Base-by-base conservation (phyloP, 1,284 basidiomycete genomes). In the Veloporphyrellus conicus region DNA sequence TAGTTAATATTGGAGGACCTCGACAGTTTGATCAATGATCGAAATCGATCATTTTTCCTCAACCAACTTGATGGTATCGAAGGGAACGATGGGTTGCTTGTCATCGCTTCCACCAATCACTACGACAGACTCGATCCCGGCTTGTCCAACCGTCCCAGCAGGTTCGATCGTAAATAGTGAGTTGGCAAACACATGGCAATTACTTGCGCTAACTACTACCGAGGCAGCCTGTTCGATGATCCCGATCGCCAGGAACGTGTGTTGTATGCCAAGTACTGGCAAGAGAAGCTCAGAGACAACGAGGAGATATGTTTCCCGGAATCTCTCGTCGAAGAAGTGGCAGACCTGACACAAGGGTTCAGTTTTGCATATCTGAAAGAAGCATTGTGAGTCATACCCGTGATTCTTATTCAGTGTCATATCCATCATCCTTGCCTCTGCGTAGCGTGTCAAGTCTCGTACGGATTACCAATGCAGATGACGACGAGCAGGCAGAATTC, bases 331-430 rank as follows among this genome's bases (percentile, higher is more conserved):
- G 64, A 76, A 20, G 76, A 82, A 50, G 68, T 87, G 19, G 84
- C 82, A 2, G 67, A 74, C 14, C 54, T 68, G 48, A 90, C 87
- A 0, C 68, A 74, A 19, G 71, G 73, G 25, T 90, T 90, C 68
- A 87, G 82, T 53, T 91, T 90, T 60, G 87, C 88, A 0, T 90
- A 89, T 62, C 72, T 91, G 56, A 90, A 90, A 60, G 88, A 90
- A 67, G 84, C 79, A 5, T 90, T 91, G 87, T 90, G 61, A 56
- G 85, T 77, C 22, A 19, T 25, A 20, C 33, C 28, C 23, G 31
- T 23, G 20, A 36, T 19, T 12, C 18, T 4, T 16, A 25, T 19
- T 15, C 16, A 16, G 31, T 34, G 15, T 45, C 16, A 22, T 27
- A 12, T 33, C 23, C 16, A 52, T 37, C 12, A 5, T 28, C 25